Base-by-base conservation (phyloP, 2,329 filamentous ascomycete genomes). In the Lachnellula hyalina region DNA sequence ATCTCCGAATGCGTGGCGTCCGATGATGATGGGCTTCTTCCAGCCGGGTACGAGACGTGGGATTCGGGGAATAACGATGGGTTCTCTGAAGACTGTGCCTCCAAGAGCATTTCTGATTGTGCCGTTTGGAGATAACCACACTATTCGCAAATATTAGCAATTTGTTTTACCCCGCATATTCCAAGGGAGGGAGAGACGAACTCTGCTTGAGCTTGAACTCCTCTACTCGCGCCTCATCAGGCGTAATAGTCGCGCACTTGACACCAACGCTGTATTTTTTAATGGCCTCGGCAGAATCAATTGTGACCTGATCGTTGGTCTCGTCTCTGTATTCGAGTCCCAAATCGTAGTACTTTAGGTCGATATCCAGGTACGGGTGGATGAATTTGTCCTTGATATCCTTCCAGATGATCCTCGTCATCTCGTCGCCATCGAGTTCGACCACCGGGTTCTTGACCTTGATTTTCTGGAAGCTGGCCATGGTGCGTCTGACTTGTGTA, bases 341-440 rank as follows among this genome's bases (percentile, higher is more conserved):
- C 67, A 96, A 76, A 71, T 96, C 91, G 75, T 96, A 96, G 83
- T 96, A 96, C 81, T 99, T 97, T 70, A 99, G 85, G 75, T 97
- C 93, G 73, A 99, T 85, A 74, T 96, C 92, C 65, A 99, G 87
- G 78, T 94, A 96, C 54, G 92, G 92, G 77, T 87, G 81, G 76
- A 96, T 96, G 79, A 96, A 93, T 82, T 95, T 96, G 78, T 97
- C 89, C 83, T 96, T 96, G 83, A 99, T 99, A 74, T 89, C 86
- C 79, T 96, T 81, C 94, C 94, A 99, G 80, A 99, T 99, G 73
- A 99, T 92, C 69, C 94, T 83, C 67, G 94, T 99, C 94, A 97
- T 97, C 86, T 91, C 84, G 68, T 87, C 84, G 70, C 93, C 93
- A 73, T 97, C 93, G 68, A 97, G 84, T 80, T 97, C 94, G 74